These are phyloP conservation scores for Eleusine indica DNA, from an alignment of 176 grass and related monocot species.

Conservation along the genomic window DNA sequence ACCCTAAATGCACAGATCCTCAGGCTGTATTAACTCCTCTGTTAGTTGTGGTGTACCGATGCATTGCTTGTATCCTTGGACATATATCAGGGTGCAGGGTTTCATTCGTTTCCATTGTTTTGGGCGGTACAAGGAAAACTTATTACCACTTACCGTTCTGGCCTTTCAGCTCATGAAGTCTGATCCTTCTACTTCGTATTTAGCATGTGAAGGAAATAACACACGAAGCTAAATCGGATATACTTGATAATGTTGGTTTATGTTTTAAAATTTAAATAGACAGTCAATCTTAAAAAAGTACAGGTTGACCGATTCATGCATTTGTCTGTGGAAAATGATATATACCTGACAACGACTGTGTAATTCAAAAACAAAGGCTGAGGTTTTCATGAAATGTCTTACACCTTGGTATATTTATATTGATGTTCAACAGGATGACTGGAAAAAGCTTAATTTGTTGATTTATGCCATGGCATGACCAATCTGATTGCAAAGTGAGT, in stretches of 20 bases:
- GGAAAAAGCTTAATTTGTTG: background rate
- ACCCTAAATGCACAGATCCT: background rate
- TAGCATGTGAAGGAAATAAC: background rate
- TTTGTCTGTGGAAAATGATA: background rate
- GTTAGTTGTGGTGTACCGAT: background rate
- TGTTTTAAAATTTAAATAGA: constrained; percentile 19
- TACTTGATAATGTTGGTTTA: background rate
- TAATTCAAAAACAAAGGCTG: background rate
- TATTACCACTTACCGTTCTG: constrained; percentile 1
- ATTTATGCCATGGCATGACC: background rate
- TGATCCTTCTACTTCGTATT: background rate
- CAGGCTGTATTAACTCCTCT: constrained; percentile 2
- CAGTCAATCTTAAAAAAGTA: background rate
- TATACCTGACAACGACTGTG: background rate
- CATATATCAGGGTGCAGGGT: background rate
- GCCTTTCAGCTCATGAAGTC: background rate
- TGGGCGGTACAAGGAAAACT: background rate
- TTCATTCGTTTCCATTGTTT: background rate
- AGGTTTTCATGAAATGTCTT: background rate
- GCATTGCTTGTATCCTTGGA: background rate
- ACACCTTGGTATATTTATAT: background rate
- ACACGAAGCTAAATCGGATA: background rate
- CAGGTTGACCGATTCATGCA: background rate
- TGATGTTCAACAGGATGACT: background rate
- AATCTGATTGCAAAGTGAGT: background rate